Percentiles rank a stretch among this genome's conserved stretches.
These are phyloP conservation scores for Ascosphaera apis DNA, from an alignment of 2,329 filamentous ascomycete genomes.

Conservation along the genomic window DNA sequence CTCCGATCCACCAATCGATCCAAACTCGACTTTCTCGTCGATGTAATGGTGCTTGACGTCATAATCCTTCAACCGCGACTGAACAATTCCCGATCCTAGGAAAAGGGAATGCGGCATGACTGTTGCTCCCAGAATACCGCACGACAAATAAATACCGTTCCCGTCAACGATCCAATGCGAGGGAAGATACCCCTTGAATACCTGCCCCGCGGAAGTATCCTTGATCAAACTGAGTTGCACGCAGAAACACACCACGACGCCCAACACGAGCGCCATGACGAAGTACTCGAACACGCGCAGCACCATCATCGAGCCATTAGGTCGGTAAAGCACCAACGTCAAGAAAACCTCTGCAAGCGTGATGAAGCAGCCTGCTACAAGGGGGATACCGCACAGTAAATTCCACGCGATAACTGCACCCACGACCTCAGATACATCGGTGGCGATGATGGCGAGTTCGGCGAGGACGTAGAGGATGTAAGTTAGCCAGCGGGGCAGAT, in stretches of 20 bases:
- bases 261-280: slow-evolving; percentile 29
- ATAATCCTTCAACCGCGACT: slow-evolving; percentile 27
- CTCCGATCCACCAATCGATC: slow-evolving; percentile 22
- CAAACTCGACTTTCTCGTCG: slow-evolving; percentile 10
- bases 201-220: slow-evolving; percentile 25
- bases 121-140: slow-evolving; percentile 28
- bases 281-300: slow-evolving; percentile 31
- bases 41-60: slow-evolving; percentile 20
- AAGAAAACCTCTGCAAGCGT: slow-evolving; percentile 32
- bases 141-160: slow-evolving; percentile 30
- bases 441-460: slow-evolving; percentile 46
- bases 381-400: slow-evolving; percentile 28
- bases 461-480: slow-evolving; percentile 37
- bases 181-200: slow-evolving; percentile 32
- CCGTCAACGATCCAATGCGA: slow-evolving; percentile 28
- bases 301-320: slow-evolving; percentile 27
- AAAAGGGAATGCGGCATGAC: slow-evolving; percentile 40
- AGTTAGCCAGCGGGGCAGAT: slow-evolving; percentile 43
- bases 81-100: slow-evolving; percentile 32
- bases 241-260: slow-evolving; percentile 33
- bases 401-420: slow-evolving; percentile 34
- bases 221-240: slow-evolving; percentile 31
- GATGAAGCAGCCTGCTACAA: slow-evolving; percentile 33
- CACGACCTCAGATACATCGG: slow-evolving; percentile 44
- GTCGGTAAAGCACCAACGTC: slow-evolving; percentile 32